Percentiles rank a stretch among this genome's conserved stretches.
These are phyloP conservation scores for Hsuehochloa calcarea DNA, from an alignment of 176 grass and related monocot species.

Conservation along the genomic window DNA sequence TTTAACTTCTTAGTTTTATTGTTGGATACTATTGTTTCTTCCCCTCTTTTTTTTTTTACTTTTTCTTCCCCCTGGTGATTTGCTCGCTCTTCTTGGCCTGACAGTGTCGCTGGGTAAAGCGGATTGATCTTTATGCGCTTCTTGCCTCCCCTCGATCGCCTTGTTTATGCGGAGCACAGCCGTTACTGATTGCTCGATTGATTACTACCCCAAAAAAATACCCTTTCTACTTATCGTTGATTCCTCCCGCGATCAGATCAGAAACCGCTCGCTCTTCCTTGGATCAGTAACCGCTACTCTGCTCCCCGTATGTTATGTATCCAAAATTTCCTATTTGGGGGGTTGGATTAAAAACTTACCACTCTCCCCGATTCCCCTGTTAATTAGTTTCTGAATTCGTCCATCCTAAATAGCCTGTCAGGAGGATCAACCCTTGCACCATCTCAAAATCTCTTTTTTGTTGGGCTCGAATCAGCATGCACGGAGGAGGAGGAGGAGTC, in stretches of 20 bases:
- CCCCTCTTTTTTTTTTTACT: not conserved
- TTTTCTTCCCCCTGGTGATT: not conserved
- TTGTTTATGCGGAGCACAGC: too few species aligned
- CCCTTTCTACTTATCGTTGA: not conserved
- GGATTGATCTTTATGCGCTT: conserved; percentile 25
- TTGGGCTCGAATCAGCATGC: conserved; percentile 18
- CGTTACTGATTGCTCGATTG: not conserved
- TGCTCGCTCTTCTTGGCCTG: not conserved
- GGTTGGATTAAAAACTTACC: not conserved
- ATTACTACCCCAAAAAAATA: not conserved
- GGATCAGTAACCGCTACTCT: not conserved
- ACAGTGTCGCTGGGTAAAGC: not conserved
- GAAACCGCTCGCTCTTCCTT: conserved; percentile 4
- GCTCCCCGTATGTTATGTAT: not conserved
- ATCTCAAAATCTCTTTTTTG: not conserved
- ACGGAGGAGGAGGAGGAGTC: conserved; percentile 1
- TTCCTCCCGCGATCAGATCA: not conserved
- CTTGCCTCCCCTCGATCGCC: not conserved
- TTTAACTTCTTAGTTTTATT: not conserved
- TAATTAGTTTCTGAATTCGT: not conserved
- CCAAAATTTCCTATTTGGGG: not conserved
- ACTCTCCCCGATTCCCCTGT: not conserved
- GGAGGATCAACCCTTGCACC: not conserved
- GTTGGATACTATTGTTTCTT: not conserved
- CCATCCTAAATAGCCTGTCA: too few species aligned